Percentiles rank a stretch among this genome's conserved stretches.
phyloP scores from a whole-genome alignment of 805 yeast species.

The Candida fluviatilis region DNA sequence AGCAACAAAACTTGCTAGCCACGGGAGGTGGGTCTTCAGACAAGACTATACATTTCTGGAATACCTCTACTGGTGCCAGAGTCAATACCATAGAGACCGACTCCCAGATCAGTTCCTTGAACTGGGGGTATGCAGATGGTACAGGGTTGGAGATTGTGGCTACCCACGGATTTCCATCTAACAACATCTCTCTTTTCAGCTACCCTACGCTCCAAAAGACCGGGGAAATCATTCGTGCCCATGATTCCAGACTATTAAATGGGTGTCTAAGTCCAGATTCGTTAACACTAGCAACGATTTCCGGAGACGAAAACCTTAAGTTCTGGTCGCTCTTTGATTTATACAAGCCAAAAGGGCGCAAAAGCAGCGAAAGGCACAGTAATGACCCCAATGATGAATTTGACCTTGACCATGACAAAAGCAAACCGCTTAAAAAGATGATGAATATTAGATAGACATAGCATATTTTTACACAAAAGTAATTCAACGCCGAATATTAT shows the following conservation, averaged over 20 bases:
- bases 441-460: slow-evolving; percentile 19
- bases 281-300: slow-evolving; percentile 85
- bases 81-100: slow-evolving; percentile 86
- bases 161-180: slow-evolving; percentile 90
- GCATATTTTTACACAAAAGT: neutral
- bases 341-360: slow-evolving; percentile 20
- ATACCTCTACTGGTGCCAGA: slow-evolving; percentile 83
- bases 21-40: slow-evolving; percentile 97
- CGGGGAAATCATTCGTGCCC: slow-evolving; percentile 83
- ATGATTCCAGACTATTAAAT: slow-evolving; percentile 80
- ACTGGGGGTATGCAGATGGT: slow-evolving; percentile 80
- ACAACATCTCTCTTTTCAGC: slow-evolving; percentile 76
- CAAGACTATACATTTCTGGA: slow-evolving; percentile 90
- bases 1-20: slow-evolving; percentile 76
- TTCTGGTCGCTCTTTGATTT: slow-evolving; percentile 88
- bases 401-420: slow-evolving; percentile 11
- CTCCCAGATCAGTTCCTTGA: slow-evolving; percentile 88
- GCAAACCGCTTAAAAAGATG: slow-evolving; percentile 21
- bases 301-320: slow-evolving; percentile 93
- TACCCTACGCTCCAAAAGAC: slow-evolving; percentile 84
- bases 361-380: slow-evolving; percentile 7
- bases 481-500: neutral
- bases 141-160: slow-evolving; percentile 84
- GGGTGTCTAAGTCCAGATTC: slow-evolving; percentile 89
- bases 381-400: slow-evolving; percentile 12